Percentiles rank a stretch among this genome's conserved stretches.
phyloP scores from a whole-genome alignment of 2,329 filamentous ascomycete genomes.

The Microdochium trichocladiopsis region DNA sequence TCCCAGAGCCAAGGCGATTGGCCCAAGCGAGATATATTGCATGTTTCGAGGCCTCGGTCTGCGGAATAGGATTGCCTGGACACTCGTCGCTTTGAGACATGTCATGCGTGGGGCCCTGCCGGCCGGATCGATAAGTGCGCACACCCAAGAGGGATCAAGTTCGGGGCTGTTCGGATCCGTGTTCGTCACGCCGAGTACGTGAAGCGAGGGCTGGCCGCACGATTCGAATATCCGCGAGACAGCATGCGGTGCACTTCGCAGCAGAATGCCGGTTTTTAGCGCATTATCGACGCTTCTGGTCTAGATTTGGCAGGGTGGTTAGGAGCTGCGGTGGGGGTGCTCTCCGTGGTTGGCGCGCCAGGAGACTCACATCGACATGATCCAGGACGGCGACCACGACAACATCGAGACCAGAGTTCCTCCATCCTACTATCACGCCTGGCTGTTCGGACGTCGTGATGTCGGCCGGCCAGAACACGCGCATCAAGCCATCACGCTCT shows the following conservation, averaged over 20 bases:
- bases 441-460: conserved; percentile 63
- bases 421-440: conserved; percentile 91
- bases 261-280: conserved; percentile 73
- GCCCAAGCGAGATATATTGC: conserved; percentile 91
- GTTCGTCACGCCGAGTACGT: conserved; percentile 82
- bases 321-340: too few relatives aligned
- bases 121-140: conserved; percentile 46
- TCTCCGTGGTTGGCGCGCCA: not conserved
- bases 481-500: conserved; percentile 83
- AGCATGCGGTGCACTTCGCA: conserved; percentile 75
- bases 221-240: conserved; percentile 74
- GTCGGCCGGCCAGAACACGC: conserved; percentile 97
- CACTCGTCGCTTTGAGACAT: conserved; percentile 62
- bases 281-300: conserved; percentile 80
- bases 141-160: conserved; percentile 65
- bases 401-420: conserved; percentile 84
- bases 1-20: conserved; percentile 79
- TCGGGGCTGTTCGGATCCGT: conserved; percentile 35
- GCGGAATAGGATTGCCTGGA: conserved; percentile 87
- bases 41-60: conserved; percentile 78
- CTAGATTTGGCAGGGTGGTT: conserved; percentile 27
- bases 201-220: conserved; percentile 76
- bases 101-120: conserved; percentile 62
- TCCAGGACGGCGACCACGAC: conserved; percentile 86
- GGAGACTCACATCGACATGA: conserved; percentile 72